Evolutionary conservation across 768 basidiomycete species (phyloP), one percentile per base, ranked within the genome.

Genomic region (Phlegmacium glaucopus): DNA sequence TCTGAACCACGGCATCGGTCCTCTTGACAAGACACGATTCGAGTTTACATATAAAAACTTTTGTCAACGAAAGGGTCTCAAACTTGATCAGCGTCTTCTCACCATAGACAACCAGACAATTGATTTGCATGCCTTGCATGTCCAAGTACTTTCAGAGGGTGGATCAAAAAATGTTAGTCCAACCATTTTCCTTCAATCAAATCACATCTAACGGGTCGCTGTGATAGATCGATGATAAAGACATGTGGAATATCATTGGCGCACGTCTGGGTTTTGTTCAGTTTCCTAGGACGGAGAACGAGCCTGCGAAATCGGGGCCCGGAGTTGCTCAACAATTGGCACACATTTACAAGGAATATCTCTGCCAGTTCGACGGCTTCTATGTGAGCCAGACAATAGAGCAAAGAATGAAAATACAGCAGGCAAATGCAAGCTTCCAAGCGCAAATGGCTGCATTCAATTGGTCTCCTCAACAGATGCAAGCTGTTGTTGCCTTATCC

Each of bases 261-360:
- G 87, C 76, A n/a, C 76, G 74, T 17, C 70, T 90, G 63, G 82
- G 80, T 13, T 79, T 83, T 55, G 73, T 82, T 3, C 74, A 82
- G 44, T 85, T 87, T 53, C 82, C 82, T 2, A 83, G 74, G 4
- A 77, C 67, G 9, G 82, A 78, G 1, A 62, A 69, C 4, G 82
- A 86, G 50, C 84, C 86, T 9, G 71, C 78, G 4, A 81, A 77
- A 54, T 74, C 76, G 22, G 82, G 82, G 4, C 85, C 85, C 2
- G 81, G 66, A 17, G 72, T 78, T 26, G 87, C 84, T 0, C 74
- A 75, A 42, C 79, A 80, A 18, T 65, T 90, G 4, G 72, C 76
- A 1, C 72, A 78, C 51, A 71, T 81, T 18, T 88, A 88, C 65
- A 76, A 77, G 45, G 73, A 77, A 28, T 82, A 76, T 51, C 72